Base-by-base conservation (phyloP, 352 stramenopile species). In the Globisporangium takayamanum region DNA sequence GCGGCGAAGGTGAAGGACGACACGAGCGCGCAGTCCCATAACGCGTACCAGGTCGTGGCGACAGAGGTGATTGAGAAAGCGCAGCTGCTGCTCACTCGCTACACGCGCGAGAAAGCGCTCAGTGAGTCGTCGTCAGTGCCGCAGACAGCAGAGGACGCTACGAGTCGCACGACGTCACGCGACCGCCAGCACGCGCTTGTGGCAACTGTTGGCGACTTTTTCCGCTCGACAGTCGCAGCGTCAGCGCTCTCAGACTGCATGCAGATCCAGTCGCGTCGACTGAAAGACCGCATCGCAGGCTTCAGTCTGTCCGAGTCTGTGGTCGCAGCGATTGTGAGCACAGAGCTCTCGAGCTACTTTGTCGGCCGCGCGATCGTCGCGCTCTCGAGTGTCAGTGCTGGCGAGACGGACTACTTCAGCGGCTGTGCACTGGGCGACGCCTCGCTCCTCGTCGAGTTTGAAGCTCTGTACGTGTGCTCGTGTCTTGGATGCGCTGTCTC, bases 241-340 rank as follows among this genome's bases (percentile, higher is more conserved):
- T 57, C 58, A 14, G 42, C 51, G 8, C 36, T 81, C 33, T 55
- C 68, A 47, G 62, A 78, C 16, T 78, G 67, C 20, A 53, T 53
- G 15, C 42, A 56, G 54, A 60, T 67, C 16, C 72, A 81, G 26
- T 69, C 72, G 8, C 36, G 36, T 47, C 72, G 70, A n/a, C 30
- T 81, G 25, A 66, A 66, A 46, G 69, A 74, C 30, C 69, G 72
- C 20, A 63, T 76, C 47, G 30, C 62, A 50, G 72, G 72, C 14
- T 61, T 80, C 22, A 6, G n/a, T 14, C 74, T 72, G n/a, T 68
- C 55, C 5, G 53, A 70, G 50, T 57, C 63, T 7, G 65, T 57
- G 11, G 47, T 78, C 39, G 26, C 48, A 30, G 49, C 25, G 11
- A 48, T 80, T 42, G 30, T 52, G 18, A 70, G 33, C 45, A 46